Evolutionary conservation across 1,284 basidiomycete genomes (phyloP), one percentile per base, ranked within the genome.

Genomic region (Cutaneotrichosporon spelunceum): DNA sequence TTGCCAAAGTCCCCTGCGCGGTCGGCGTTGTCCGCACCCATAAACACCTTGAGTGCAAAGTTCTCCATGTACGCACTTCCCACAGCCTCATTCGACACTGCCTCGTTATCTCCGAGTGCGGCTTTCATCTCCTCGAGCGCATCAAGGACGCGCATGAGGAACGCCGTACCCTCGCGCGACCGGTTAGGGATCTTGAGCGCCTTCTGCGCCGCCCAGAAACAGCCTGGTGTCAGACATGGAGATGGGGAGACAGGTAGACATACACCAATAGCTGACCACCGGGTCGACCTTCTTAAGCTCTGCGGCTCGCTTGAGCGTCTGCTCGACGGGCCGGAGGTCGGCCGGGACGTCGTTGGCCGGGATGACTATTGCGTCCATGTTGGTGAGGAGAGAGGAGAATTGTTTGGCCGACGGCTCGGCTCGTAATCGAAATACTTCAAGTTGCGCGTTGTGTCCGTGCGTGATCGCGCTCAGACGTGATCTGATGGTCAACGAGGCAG

Each of bases 261-360:
- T 80, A 91, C 93, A 94, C 94, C 94, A 98, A 77, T 98, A 98
- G 1, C 91, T 84, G 67, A 98, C 86, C 56, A 93, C 82, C 3
- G 91, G 89, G 69, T 98, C 93, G 61, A 88, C 86, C 16, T 81
- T 81, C 56, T 84, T 85, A 64, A 96, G 83, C 76, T 98, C 95
- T 56, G 90, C 86, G 0, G 93, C 90, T 54, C 94, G 85, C 73
- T 92, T 91, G n/a, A 98, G 82, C 75, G 87, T 94, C 3, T 92
- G 88, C 9, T 85, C 77, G 29, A 90, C 82, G 21, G 85, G 66
- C 66, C 83, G 83, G 61, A 82, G 71, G 54, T 79, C 79, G 3
- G 68, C 60, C 9, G 82, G 81, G 3, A 57, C 45, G 8, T 80
- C 63, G 30, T 74, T 72, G 0, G 72, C 60, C 0, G 79, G 78